These are phyloP conservation scores for Symmetrospora coprosmae DNA, from an alignment of 768 basidiomycete species.

Conservation along the genomic window DNA sequence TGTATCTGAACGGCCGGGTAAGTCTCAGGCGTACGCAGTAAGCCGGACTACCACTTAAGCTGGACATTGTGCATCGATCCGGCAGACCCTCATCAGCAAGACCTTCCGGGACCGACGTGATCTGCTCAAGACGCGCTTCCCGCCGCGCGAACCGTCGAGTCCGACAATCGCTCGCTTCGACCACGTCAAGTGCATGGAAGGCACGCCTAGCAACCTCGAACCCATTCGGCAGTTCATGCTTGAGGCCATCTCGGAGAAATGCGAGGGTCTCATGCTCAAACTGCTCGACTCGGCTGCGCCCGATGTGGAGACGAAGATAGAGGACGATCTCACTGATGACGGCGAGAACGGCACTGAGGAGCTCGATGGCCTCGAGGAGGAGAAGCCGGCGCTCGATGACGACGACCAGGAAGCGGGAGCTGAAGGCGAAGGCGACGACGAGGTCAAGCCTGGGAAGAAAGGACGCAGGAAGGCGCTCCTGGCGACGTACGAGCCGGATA, in stretches of 20 bases:
- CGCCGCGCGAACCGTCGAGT: constrained; percentile 43
- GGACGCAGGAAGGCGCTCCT: constrained; percentile 54
- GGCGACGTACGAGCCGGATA: constrained; percentile 81
- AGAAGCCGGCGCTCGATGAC: not conserved
- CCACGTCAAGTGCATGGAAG: constrained; percentile 58
- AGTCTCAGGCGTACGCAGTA: constrained; percentile 30
- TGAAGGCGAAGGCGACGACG: constrained; percentile 25
- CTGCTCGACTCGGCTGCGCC: constrained; percentile 47
- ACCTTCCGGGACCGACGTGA: constrained; percentile 58
- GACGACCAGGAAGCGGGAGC: constrained; percentile 27
- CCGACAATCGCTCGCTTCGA: constrained; percentile 48
- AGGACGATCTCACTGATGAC: constrained; percentile 34
- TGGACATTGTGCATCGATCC: not conserved
- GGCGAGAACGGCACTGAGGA: constrained; percentile 38
- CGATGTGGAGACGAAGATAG: constrained; percentile 38
- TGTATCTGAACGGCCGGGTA: constrained; percentile 70
- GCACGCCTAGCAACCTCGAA: constrained; percentile 47
- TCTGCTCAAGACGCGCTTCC: constrained; percentile 53
- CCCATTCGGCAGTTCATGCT: constrained; percentile 62
- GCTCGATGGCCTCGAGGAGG: constrained; percentile 35
- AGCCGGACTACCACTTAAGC: too few relatives aligned
- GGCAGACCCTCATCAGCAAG: constrained; percentile 53
- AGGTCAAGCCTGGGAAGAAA: constrained; percentile 33
- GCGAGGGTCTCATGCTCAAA: constrained; percentile 94
- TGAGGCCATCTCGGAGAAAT: constrained; percentile 50